Percentiles rank a stretch among this genome's conserved stretches.
Evolutionary conservation across 805 yeast genomes (phyloP).

Genomic region (Saturnispora diversa): DNA sequence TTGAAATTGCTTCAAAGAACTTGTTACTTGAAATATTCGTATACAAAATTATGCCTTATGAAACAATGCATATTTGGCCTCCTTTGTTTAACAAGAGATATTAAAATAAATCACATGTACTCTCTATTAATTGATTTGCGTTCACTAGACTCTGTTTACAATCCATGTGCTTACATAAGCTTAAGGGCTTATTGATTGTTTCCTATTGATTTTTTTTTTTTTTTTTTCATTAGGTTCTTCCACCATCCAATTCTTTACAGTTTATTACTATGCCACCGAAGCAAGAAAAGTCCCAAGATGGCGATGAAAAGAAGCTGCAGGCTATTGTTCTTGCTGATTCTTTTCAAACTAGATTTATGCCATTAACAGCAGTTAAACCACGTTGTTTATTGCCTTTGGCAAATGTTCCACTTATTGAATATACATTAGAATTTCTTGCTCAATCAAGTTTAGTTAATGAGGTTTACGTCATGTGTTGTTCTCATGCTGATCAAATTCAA

Average conservation of each 20-base stretch:
- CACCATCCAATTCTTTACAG: conserved; percentile 3
- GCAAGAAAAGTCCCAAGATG: conserved; percentile 24
- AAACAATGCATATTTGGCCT: too few relatives aligned
- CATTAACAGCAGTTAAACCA: conserved; percentile 77
- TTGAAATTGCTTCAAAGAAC: too few relatives aligned
- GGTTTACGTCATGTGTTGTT: conserved; percentile 80
- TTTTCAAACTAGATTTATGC: conserved; percentile 87
- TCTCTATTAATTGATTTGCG: too few relatives aligned
- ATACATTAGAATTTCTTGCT: conserved; percentile 89
- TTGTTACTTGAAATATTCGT: too few relatives aligned
- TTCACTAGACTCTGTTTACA: too few relatives aligned
- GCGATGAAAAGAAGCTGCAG: conserved; percentile 68
- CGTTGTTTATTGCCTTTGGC: conserved; percentile 89
- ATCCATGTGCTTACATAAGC: too few relatives aligned
- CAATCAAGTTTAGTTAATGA: conserved; percentile 76
- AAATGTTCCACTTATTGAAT: conserved; percentile 88
- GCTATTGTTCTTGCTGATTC: conserved; percentile 94
- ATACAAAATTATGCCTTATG: too few relatives aligned
- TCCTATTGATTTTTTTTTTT: too few relatives aligned
- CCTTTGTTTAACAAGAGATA: too few relatives aligned
- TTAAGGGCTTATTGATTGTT: too few relatives aligned
- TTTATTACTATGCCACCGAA: conserved; percentile 20
- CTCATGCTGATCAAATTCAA: conserved; percentile 86
- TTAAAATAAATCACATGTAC: too few relatives aligned
- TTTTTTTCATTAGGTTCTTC: not conserved